Evolutionary conservation across 1,284 basidiomycete species (phyloP).

Genomic region (Ganoderma resinaceum): DNA sequence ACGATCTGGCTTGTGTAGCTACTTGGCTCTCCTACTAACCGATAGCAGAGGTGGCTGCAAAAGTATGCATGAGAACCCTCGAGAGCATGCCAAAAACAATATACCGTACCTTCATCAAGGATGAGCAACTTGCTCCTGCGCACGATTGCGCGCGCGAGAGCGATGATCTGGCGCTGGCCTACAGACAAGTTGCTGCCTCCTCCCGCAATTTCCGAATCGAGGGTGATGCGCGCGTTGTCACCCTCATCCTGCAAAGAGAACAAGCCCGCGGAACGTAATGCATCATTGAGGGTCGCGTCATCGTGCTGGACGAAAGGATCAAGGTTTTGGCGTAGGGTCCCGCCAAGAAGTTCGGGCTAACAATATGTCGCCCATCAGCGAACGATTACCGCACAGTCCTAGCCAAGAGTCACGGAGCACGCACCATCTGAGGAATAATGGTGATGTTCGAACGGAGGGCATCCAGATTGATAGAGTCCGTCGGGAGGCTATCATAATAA

Average conservation of each 20-base stretch:
- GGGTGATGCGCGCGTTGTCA: constrained; percentile 39
- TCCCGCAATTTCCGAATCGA: constrained; percentile 43
- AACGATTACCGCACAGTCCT: not conserved
- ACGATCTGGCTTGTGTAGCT: not conserved
- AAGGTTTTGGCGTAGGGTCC: constrained; percentile 45
- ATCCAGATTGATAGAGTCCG: constrained; percentile 65
- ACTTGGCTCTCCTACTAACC: constrained; percentile 39
- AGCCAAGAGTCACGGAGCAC: constrained; percentile 14
- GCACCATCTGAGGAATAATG: constrained; percentile 53
- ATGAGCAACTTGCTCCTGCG: constrained; percentile 44
- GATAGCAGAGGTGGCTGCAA: constrained; percentile 58
- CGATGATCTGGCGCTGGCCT: constrained; percentile 39
- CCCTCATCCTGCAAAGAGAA: constrained; percentile 39
- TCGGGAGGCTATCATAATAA: constrained; percentile 43
- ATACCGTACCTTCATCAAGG: constrained; percentile 41
- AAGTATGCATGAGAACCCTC: not conserved
- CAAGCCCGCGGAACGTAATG: constrained; percentile 42
- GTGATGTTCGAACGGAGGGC: constrained; percentile 55
- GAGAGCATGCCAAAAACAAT: not conserved
- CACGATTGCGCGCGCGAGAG: constrained; percentile 44
- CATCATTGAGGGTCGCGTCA: constrained; percentile 48
- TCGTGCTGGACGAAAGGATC: constrained; percentile 60
- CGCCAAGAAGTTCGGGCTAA: constrained; percentile 51
- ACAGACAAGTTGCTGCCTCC: constrained; percentile 54
- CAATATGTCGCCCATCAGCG: too few relatives aligned